These are phyloP conservation scores for Friedmanniomyces endolithicus DNA, from an alignment of 495 filamentous ascomycete species.

Conservation along the genomic window DNA sequence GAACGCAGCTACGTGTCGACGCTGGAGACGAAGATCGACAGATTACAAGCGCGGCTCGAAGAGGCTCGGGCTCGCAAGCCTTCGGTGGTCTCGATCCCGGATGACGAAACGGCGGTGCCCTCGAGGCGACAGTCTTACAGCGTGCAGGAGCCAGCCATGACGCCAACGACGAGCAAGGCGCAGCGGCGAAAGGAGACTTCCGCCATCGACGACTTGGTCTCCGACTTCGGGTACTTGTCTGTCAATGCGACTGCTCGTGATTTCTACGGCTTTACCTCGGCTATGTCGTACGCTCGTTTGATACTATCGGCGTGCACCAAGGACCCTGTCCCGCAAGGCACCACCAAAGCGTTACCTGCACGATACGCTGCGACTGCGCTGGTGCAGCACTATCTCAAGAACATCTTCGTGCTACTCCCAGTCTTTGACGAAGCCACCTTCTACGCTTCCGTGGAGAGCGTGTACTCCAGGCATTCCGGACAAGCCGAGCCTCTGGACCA, in stretches of 20 bases:
- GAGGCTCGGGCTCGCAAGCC: slow-evolving; percentile 46
- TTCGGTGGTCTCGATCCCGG: slow-evolving; percentile 28
- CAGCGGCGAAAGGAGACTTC: slow-evolving; percentile 28
- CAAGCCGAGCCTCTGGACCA: slow-evolving; percentile 59
- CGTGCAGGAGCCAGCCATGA: slow-evolving; percentile 18
- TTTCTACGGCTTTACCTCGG: slow-evolving; percentile 72
- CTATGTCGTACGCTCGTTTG: slow-evolving; percentile 76
- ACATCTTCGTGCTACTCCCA: slow-evolving; percentile 65
- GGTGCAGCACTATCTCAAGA: slow-evolving; percentile 71
- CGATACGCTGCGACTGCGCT: slow-evolving; percentile 51
- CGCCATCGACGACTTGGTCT: slow-evolving; percentile 34
- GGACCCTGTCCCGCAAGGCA: slow-evolving; percentile 47
- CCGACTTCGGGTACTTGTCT: slow-evolving; percentile 39
- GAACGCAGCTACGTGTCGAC: slow-evolving; percentile 92
- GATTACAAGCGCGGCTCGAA: slow-evolving; percentile 58
- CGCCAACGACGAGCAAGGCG: slow-evolving; percentile 20
- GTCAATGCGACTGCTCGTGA: slow-evolving; percentile 86
- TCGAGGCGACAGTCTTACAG: slow-evolving; percentile 22
- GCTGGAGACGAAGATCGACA: slow-evolving; percentile 75
- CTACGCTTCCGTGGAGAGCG: slow-evolving; percentile 60
- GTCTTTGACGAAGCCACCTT: slow-evolving; percentile 64
- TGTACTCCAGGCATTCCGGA: slow-evolving; percentile 54
- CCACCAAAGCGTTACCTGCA: slow-evolving; percentile 48
- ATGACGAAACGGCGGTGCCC: slow-evolving; percentile 23
- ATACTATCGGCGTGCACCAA: slow-evolving; percentile 61